These are phyloP conservation scores for Nicotiana sylvestris DNA, from an alignment of 257 asterid species.

Conservation along the genomic window DNA sequence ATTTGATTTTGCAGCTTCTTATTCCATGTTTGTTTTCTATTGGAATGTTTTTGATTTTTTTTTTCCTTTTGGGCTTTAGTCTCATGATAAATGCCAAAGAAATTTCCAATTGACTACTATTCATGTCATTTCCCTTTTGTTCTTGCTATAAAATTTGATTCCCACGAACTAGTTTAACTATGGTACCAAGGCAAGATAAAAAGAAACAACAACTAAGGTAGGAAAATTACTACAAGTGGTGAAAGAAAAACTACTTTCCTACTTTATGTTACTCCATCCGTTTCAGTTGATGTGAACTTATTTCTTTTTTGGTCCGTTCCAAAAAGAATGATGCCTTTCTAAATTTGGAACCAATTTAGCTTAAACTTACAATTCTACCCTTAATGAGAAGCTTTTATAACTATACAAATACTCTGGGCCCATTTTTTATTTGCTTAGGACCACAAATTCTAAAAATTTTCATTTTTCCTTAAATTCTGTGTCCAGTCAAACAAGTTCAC, in stretches of 20 bases:
- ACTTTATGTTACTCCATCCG: neutral
- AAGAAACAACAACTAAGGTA: neutral
- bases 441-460: too few species aligned
- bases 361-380: too few species aligned
- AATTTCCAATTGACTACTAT: neutral
- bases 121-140: neutral
- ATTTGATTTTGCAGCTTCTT: constrained; percentile 8
- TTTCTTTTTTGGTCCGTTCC: too few species aligned
- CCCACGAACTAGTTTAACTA: neutral
- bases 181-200: neutral
- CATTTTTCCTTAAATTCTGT: too few species aligned
- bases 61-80: neutral
- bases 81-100: neutral
- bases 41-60: neutral
- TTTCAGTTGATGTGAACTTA: too few species aligned
- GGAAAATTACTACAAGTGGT: neutral
- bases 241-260: neutral
- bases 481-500: too few species aligned
- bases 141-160: neutral
- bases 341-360: too few species aligned
- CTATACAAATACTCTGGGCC: too few species aligned
- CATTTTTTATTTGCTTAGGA: too few species aligned
- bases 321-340: too few species aligned
- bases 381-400: too few species aligned
- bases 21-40: neutral